Evolutionary conservation across 2,329 filamentous ascomycete genomes (phyloP).

Genomic region (Claviceps monticola): DNA sequence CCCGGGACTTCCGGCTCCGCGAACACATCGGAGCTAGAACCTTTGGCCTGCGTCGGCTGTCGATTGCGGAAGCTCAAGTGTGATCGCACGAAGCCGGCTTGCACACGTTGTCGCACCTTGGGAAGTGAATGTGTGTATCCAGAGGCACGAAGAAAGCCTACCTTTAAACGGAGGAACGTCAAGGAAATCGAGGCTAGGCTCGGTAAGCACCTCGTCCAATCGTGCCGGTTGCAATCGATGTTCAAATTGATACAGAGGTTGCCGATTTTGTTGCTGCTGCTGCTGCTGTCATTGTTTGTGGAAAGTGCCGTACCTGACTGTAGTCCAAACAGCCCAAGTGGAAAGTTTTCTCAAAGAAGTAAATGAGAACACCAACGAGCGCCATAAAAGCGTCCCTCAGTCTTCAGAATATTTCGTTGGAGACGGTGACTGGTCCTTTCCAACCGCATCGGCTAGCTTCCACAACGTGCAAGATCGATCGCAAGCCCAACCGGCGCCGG

Average conservation of each 20-base stretch:
- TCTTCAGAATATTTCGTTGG: conserved; percentile 2
- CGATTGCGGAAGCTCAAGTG: conserved; percentile 77
- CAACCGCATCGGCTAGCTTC: conserved; percentile 7
- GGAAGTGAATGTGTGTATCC: conserved; percentile 69
- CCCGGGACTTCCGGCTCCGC: background rate
- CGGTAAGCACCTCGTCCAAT: conserved; percentile 35
- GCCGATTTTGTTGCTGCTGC: background rate
- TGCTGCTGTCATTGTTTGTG: background rate
- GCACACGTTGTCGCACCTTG: conserved; percentile 63
- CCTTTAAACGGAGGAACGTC: conserved; percentile 78
- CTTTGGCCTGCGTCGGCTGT: conserved; percentile 71
- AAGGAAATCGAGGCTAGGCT: conserved; percentile 79
- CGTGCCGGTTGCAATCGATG: background rate
- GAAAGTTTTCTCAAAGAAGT: conserved; percentile 65
- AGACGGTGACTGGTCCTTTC: conserved; percentile 6
- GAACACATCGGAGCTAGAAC: conserved; percentile 18
- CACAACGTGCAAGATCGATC: conserved; percentile 1
- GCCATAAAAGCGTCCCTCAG: conserved; percentile 1
- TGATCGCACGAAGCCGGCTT: conserved; percentile 66
- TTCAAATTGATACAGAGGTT: background rate
- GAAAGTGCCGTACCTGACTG: background rate
- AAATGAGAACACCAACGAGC: conserved; percentile 20
- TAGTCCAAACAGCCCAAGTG: conserved; percentile 51
- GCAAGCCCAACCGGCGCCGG: conserved; percentile 4
- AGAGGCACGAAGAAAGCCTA: conserved; percentile 76